Conservation (phyloP, 306 rosid genomes). For the Morella rubra region DNA sequence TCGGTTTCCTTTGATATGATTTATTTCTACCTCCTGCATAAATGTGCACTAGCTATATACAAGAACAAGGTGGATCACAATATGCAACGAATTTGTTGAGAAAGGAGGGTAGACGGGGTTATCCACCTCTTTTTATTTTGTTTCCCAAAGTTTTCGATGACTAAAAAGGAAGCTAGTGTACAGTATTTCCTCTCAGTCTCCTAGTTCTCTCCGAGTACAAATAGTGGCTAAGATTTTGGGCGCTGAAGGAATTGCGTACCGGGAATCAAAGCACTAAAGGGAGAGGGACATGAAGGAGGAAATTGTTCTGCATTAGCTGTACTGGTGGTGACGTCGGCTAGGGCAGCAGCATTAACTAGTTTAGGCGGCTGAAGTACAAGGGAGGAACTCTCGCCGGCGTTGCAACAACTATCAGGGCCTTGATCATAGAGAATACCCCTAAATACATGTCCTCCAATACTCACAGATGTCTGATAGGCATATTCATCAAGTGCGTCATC, state of each 20-base stretch:
- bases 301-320: conserved; percentile 17
- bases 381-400: conserved; percentile 11
- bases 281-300: conserved; percentile 29
- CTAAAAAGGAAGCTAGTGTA: neutral
- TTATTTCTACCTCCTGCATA: neutral
- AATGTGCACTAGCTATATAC: neutral
- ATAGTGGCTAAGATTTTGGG: conserved; percentile 30
- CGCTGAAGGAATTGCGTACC: conserved; percentile 49
- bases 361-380: conserved; percentile 27
- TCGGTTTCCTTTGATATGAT: neutral
- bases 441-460: conserved; percentile 63
- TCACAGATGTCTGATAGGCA: conserved; percentile 62
- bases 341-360: conserved; percentile 22
- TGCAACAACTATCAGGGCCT: conserved; percentile 44
- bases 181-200: neutral
- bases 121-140: neutral
- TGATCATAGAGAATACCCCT: conserved; percentile 68
- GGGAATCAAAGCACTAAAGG: conserved; percentile 38
- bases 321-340: conserved; percentile 22
- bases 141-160: neutral
- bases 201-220: neutral
- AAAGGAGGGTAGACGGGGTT: neutral
- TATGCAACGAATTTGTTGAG: neutral
- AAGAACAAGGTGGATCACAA: neutral
- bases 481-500: conserved; percentile 41